Evolutionary conservation across 257 asterid species (phyloP).

Genomic region (Anisodus tanguticus): DNA sequence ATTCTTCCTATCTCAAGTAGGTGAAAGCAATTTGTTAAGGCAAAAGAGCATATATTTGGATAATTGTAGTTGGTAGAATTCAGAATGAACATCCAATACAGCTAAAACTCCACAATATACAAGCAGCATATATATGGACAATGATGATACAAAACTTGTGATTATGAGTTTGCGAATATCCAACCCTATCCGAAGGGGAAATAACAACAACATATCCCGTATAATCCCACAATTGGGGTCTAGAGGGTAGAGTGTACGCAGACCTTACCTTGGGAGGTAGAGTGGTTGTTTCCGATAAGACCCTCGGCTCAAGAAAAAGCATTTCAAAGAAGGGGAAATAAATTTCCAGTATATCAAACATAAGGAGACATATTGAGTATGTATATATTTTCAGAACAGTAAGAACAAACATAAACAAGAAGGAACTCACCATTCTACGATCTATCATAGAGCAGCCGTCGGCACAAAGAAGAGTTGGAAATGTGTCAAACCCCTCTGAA

Average conservation of each 20-base stretch:
- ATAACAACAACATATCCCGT: too few relatives aligned
- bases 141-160: background rate
- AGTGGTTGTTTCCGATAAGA: too few relatives aligned
- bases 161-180: background rate
- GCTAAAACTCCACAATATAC: background rate
- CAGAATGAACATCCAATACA: background rate
- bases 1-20: background rate
- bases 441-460: constrained; percentile 83
- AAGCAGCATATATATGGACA: background rate
- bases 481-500: constrained; percentile 77
- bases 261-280: too few relatives aligned
- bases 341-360: background rate
- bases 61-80: background rate
- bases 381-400: background rate
- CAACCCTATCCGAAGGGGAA: constrained; percentile 6
- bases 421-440: constrained; percentile 71
- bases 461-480: constrained; percentile 84
- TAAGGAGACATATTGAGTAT: background rate
- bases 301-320: too few relatives aligned
- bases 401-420: constrained; percentile 5
- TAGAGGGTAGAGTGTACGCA: too few relatives aligned
- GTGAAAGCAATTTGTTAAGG: background rate
- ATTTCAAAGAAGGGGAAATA: too few relatives aligned
- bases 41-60: background rate
- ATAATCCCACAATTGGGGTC: too few relatives aligned